These are phyloP conservation scores for Brassica nigra DNA, from an alignment of 345 rosid genomes.

Conservation along the genomic window DNA sequence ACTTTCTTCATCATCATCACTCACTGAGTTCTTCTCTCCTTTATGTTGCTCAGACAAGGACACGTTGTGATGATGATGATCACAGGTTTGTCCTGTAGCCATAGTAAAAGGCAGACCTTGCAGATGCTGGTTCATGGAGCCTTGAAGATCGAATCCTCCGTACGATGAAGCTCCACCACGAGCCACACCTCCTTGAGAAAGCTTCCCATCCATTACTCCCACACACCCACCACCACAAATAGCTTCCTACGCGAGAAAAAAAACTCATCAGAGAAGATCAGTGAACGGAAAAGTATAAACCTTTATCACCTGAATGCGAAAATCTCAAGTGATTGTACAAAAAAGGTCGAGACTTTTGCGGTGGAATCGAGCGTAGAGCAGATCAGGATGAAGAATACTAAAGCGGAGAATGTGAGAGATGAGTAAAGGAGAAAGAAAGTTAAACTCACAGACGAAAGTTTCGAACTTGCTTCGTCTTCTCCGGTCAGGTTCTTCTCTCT, in stretches of 20 bases:
- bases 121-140: constrained; percentile 50
- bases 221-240: constrained; percentile 50
- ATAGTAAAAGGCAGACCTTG: neutral
- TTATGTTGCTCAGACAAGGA: neutral
- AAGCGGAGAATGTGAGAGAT: neutral
- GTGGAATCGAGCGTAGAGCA: neutral
- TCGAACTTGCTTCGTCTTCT: neutral
- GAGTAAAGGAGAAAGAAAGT: neutral
- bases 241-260: constrained; percentile 10
- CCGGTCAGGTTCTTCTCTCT: neutral
- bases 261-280: neutral
- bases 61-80: neutral
- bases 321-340: neutral
- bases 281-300: neutral
- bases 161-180: constrained; percentile 62
- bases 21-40: neutral
- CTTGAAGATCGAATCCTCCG: constrained; percentile 73
- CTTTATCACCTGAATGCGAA: constrained; percentile 7
- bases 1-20: neutral
- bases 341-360: neutral
- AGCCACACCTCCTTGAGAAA: constrained; percentile 65
- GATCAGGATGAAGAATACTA: neutral
- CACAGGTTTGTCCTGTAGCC: neutral
- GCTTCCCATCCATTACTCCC: neutral
- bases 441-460: neutral